Base-by-base conservation (phyloP, 202 grass and related monocot genomes). In the Carex arenaria region DNA sequence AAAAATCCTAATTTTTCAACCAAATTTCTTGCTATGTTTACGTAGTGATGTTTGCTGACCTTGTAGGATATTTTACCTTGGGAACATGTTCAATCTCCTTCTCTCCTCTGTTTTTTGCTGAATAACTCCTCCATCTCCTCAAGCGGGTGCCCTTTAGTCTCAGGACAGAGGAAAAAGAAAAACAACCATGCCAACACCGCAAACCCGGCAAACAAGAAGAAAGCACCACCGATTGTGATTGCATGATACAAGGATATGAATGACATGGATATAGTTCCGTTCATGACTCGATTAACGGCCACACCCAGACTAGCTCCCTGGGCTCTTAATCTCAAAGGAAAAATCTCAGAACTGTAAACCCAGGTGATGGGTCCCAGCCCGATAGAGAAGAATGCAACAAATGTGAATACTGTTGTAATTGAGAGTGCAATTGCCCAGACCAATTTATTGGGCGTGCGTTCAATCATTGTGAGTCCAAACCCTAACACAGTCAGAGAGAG, bases 231-330 rank as follows among this genome's bases (percentile, higher is more conserved):
- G 38, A 93, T 91, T 73, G 86, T 93, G 10, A 93, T 64, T 10
- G 86, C 91, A 74, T 93, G 85, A 72, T 93, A 93, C 55, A 93
- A 85, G 1, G 91, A 87, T 81, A 93, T 90, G 67, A 93, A 91
- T 14, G 91, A 85, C 89, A 93, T 93, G 23, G 89, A 90, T 49
- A 93, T 78, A 42, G 51, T 69, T 79, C 89, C 89, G 57, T 89
- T 93, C 79, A 87, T 91, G 4, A 85, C 17, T 18, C 91, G 84
- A 81, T 93, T 93, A 67, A 93, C 83, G 4, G 87, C 89, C 23
- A 93, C 89, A 7, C 89, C 91, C 2, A 87, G 56, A 34, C 87
- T 84, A 19, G 74, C 86, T 60, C 89, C 89, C 79, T 90, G 91
- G 12, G 91, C 91, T 20, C 89, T 79, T 17, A 93, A 85, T 56